Evolutionary conservation across 148 eudicot species (phyloP), one percentile per base, ranked within the genome.

Genomic region (Vaccinium vitisidaea): DNA sequence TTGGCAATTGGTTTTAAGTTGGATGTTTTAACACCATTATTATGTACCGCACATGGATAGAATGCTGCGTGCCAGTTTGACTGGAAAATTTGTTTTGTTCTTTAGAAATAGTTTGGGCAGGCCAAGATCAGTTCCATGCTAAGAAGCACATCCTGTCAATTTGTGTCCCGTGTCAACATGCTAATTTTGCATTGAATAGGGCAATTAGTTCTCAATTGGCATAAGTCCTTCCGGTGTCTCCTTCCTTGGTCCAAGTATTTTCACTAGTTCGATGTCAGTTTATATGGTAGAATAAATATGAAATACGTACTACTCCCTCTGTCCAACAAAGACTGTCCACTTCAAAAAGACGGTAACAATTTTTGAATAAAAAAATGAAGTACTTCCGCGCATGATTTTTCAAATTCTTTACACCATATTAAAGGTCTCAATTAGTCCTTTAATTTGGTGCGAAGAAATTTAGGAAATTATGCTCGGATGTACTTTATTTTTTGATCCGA

Each of bases 231-330:
- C 67, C 65, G 14, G 15, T 48, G 14, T 71, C 75, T 71, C 75
- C 46, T 74, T 71, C 75, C 46, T 74, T 74, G n/a, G 77, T 36
- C 77, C 77, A 74, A 32, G 49, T 74, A 74, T 74, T 23, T 49
- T 49, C 79, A 46, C n/a, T 6, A 49, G 79, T 76, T 65, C 32
- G 2, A 39, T 74, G 77, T 74, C 50, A 48, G 14, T 27, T 32
- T 2, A 16, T 30, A 32, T 71, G 75, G 46, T 36, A 21, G 27
- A 54, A 48, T 46, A 46, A 7, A 36, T 19, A n/a, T 36, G 55
- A 10, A 25, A 25, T 52, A 14, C 25, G 61, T 25, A 52, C 13
- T 13, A 52, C 25, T 52, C 80, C 39, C 39, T 1, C 39, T 36
- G 39, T 36, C 39, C 39, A 36, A 1, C 39, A 36, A 36, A 36